Percentiles rank a stretch among this genome's conserved stretches.
Conservation (phyloP, 495 filamentous ascomycete genomes). For the Schizothecium vesticola region DNA sequence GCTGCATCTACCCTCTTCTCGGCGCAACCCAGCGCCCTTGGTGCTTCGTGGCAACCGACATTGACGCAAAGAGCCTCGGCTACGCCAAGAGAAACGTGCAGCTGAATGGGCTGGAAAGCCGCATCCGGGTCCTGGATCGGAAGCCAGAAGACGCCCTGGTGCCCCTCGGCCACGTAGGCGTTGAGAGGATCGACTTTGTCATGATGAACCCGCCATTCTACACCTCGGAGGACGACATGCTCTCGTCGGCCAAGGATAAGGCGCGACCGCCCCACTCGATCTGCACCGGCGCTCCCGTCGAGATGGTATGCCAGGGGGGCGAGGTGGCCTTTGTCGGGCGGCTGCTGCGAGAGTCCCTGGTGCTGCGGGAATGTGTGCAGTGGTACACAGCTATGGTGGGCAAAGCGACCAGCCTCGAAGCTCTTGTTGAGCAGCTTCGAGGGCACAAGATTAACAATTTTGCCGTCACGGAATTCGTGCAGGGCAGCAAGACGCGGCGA, state of each 20-base stretch:
- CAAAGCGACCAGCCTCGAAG: constrained; percentile 65
- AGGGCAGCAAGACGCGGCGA: constrained; percentile 72
- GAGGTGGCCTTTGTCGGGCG: constrained; percentile 74
- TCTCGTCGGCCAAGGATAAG: constrained; percentile 59
- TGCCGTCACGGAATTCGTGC: constrained; percentile 73
- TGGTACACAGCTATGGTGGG: constrained; percentile 96
- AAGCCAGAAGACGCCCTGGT: constrained; percentile 51
- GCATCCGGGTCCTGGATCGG: constrained; percentile 60
- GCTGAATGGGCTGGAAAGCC: constrained; percentile 56
- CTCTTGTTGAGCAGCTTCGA: constrained; percentile 57
- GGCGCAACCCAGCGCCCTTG: constrained; percentile 67
- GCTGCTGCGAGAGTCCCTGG: constrained; percentile 69
- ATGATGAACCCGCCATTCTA: constrained; percentile 98
- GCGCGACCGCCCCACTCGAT: constrained; percentile 61
- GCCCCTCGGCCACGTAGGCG: constrained; percentile 49
- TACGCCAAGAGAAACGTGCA: constrained; percentile 59
- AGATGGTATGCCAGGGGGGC: constrained; percentile 85
- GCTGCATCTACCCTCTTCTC: constrained; percentile 84
- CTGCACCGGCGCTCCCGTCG: constrained; percentile 75
- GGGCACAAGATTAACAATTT: constrained; percentile 64
- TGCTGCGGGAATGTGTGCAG: constrained; percentile 53
- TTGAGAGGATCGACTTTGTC: constrained; percentile 70
- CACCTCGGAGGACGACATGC: constrained; percentile 62
- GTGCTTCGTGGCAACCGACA: constrained; percentile 76
- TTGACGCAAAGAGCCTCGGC: constrained; percentile 66